Conservation (phyloP, 176 grass and related monocot species). For the Oryza brachyantha region DNA sequence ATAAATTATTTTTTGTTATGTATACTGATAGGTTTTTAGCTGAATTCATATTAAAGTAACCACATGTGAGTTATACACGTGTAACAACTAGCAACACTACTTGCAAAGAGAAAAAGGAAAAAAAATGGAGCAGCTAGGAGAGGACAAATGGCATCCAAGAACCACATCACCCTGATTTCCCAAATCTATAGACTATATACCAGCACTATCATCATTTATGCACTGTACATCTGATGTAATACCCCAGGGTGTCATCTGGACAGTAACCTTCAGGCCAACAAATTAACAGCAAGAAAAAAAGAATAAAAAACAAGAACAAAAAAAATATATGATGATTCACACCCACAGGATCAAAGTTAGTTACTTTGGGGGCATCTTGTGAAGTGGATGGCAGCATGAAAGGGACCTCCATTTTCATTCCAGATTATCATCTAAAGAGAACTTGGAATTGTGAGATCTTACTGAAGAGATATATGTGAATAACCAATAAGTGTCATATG, state of each 20-base stretch:
- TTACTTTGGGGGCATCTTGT: background rate
- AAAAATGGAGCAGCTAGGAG: background rate
- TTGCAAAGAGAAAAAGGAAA: background rate
- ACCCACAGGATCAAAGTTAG: background rate
- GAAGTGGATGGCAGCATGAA: background rate
- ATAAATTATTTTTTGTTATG: no score
- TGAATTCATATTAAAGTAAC: background rate
- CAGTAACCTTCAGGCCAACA: background rate
- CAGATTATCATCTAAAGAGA: background rate
- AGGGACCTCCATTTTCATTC: constrained; percentile 15
- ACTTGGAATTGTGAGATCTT: constrained; percentile 6
- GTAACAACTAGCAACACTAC: background rate
- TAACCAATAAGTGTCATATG: background rate
- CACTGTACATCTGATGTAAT: background rate
- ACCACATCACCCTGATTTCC: background rate
- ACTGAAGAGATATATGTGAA: background rate
- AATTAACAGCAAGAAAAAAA: background rate
- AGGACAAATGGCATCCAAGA: background rate
- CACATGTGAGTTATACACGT: background rate
- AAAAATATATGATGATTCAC: background rate
- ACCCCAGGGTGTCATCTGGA: background rate
- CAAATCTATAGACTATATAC: background rate
- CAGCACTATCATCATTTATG: background rate
- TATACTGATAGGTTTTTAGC: background rate
- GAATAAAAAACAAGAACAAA: background rate